Base-by-base conservation (phyloP, 805 yeast genomes). In the Yamadazyma scolyti region DNA sequence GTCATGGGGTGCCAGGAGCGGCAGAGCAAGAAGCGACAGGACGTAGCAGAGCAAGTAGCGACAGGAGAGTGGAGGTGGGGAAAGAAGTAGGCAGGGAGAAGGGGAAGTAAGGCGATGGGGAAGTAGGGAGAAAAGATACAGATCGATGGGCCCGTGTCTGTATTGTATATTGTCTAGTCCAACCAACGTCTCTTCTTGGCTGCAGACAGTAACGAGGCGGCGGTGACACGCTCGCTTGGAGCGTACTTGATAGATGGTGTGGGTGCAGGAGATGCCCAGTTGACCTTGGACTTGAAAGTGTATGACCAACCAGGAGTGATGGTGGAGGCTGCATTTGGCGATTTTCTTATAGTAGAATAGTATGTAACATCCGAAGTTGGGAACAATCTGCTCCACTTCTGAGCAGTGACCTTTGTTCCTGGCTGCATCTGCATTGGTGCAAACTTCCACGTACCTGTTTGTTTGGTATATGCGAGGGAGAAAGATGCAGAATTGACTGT, bases 341-440 rank as follows among this genome's bases (percentile, higher is more conserved):
- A 54, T 2, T 58, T 45, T 11, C 59, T 48, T 17, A 57, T 23
- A 1, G 83, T 60, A 9, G 75, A 45, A 18, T 16, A 27, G 46
- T 73, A 74, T 7, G 60, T 45, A 0, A 84, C 72, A 0, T 83
- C 65, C 33, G 86, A 75, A 1, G 95, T 74, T 11, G 90, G 77
- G 53, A 58, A 79, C 42, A 76, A 66, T 44, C 79, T 71, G 8
- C 81, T 53, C 80, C 89, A 82, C 3, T 79, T 58, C 7, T 81
- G 68, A 22, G 66, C 74, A 1, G 95, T 83, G 6, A 39, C 40
- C 16, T 87, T 74, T 1, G 82, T 49, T 3, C 81, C 84, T 5
- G 98, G 97, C 58, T 87, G 96, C 37, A 68, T 54, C 61, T 89
- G 97, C 96, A 88, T 86, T 31, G 97, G 96, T 1, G 97, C 97